Base-by-base conservation (phyloP, 1,284 basidiomycete genomes). In the Puccinia sorghi region DNA sequence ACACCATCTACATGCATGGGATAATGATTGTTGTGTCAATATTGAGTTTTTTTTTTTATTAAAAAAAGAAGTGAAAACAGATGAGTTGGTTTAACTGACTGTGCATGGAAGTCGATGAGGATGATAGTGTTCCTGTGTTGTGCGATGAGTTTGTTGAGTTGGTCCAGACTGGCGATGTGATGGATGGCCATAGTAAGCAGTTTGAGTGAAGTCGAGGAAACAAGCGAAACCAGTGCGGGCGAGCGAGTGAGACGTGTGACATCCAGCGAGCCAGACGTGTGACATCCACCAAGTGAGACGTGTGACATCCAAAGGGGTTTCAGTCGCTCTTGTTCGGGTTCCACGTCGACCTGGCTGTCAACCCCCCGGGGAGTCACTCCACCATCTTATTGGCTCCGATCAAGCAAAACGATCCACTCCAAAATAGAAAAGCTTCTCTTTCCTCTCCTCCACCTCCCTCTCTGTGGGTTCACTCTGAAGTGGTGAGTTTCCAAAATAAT, bases 21-120 rank as follows among this genome's bases (percentile, higher is more conserved):
- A 25, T 3, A 52, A 32, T 57, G 56, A 6, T 13, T 11, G 25
- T 57, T 52, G n/a, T 22, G 54, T 7, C 6, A 27, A 57, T 57
- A 57, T 22, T 32, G 56, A 57, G n/a, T 32, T 27, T 25, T n/a
- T n/a, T n/a, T n/a, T n/a, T n/a, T n/a, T n/a, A n/a, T n/a, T n/a
- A n/a, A n/a, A n/a, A n/a, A n/a, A n/a, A n/a, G n/a, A n/a, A n/a
- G n/a, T n/a, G n/a, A n/a, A n/a, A n/a, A n/a, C n/a, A n/a, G n/a
- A n/a, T n/a, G n/a, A n/a, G n/a, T n/a, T n/a, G n/a, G n/a, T n/a
- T n/a, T n/a, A n/a, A n/a, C 56, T 72, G 41, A 72, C 70, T 57
- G 52, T n/a, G 70, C 70, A 59, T 72, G 70, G 22, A 72, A 72
- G 41, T 72, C 70, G 32, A 72, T 72, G 37, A 72, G 37, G 52